These are phyloP conservation scores for Gossypium schwendimanii DNA, from an alignment of 441 rosid genomes.

Conservation along the genomic window DNA sequence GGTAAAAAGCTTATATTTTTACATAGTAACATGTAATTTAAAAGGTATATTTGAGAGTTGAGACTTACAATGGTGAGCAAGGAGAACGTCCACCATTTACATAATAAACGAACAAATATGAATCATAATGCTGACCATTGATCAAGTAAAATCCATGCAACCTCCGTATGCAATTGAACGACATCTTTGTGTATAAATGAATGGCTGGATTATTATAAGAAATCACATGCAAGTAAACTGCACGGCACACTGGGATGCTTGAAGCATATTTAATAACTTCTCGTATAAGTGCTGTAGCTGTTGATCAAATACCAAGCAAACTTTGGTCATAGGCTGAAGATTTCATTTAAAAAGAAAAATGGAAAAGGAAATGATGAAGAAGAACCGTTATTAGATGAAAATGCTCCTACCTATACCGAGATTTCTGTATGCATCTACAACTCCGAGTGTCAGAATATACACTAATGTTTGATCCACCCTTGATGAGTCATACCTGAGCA, in stretches of 20 bases:
- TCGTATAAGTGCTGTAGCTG: slow-evolving; percentile 70
- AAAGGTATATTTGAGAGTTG: slow-evolving; percentile 8
- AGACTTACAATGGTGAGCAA: slow-evolving; percentile 83
- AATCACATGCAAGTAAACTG: slow-evolving; percentile 90
- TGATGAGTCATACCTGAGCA: slow-evolving; percentile 54
- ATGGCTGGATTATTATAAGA: slow-evolving; percentile 88
- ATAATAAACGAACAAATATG: slow-evolving; percentile 78
- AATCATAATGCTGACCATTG: slow-evolving; percentile 75
- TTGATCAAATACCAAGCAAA: slow-evolving; percentile 16
- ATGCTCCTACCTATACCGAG: slow-evolving; percentile 60
- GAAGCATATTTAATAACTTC: slow-evolving; percentile 71
- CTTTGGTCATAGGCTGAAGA: neutral
- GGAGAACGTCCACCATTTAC: slow-evolving; percentile 79
- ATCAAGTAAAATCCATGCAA: slow-evolving; percentile 78
- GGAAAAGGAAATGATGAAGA: neutral
- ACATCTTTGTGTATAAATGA: slow-evolving; percentile 77
- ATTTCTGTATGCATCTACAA: slow-evolving; percentile 66
- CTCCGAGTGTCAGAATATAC: slow-evolving; percentile 84
- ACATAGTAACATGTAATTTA: neutral
- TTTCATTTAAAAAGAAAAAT: neutral
- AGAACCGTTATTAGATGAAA: neutral
- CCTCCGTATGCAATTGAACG: slow-evolving; percentile 67
- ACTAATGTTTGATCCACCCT: slow-evolving; percentile 66
- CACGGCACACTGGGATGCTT: slow-evolving; percentile 58
- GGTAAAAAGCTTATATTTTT: neutral